These are phyloP conservation scores for Shiraia sp. DNA, from an alignment of 2,329 filamentous ascomycete genomes.

Conservation along the genomic window DNA sequence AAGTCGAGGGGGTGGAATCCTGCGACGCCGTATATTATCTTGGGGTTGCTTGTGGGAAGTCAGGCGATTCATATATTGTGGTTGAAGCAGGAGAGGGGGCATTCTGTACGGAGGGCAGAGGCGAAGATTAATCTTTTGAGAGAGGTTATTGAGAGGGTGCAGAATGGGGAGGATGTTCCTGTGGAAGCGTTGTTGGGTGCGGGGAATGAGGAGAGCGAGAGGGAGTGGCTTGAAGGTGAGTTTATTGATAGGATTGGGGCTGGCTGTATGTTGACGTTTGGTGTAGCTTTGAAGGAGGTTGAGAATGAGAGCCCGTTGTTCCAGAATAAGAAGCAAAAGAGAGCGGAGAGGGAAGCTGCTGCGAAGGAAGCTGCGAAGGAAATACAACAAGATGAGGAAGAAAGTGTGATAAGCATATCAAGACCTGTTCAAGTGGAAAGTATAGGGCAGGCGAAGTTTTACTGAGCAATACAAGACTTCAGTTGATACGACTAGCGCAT, in stretches of 20 bases:
- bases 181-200: constrained; percentile 82
- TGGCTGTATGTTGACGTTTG: neutral
- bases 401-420: constrained; percentile 26
- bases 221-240: constrained; percentile 85
- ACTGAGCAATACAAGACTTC: constrained; percentile 12
- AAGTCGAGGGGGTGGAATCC: constrained; percentile 54
- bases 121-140: constrained; percentile 75
- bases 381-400: constrained; percentile 36
- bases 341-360: constrained; percentile 25
- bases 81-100: constrained; percentile 73
- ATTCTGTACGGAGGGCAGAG: constrained; percentile 75
- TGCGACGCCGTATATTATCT: constrained; percentile 67
- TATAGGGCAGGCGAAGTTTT: constrained; percentile 36
- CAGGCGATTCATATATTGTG: constrained; percentile 93
- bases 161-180: constrained; percentile 55
- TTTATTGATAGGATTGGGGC: constrained; percentile 6
- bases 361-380: constrained; percentile 8
- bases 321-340: constrained; percentile 47
- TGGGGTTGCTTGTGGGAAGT: constrained; percentile 81
- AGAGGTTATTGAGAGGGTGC: constrained; percentile 65
- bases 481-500: neutral
- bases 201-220: constrained; percentile 73
- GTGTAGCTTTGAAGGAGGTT: constrained; percentile 66
- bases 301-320: constrained; percentile 64
- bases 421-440: constrained; percentile 31